Evolutionary conservation across 495 filamentous ascomycete species (phyloP).

Genomic region (Venustampulla echinocandica): DNA sequence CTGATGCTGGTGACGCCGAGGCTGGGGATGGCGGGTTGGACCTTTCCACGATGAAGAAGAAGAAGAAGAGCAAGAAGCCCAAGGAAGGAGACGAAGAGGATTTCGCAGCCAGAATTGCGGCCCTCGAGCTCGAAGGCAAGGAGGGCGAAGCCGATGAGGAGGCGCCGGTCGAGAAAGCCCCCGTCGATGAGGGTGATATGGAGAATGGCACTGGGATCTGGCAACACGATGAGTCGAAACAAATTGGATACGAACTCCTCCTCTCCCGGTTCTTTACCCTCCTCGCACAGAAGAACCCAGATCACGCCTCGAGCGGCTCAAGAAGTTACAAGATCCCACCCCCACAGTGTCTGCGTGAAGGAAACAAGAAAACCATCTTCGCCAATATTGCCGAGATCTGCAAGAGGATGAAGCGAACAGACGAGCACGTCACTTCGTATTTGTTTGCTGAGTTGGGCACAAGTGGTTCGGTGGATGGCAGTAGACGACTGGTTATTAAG

Average conservation of each 20-base stretch:
- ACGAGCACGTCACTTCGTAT: constrained; percentile 95
- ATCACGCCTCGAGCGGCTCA: constrained; percentile 75
- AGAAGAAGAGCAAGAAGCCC: constrained; percentile 86
- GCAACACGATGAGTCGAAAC: constrained; percentile 65
- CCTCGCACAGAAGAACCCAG: constrained; percentile 86
- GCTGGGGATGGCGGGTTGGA: constrained; percentile 53
- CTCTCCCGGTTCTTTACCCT: constrained; percentile 87
- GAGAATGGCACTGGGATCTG: constrained; percentile 91
- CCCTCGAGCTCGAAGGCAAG: constrained; percentile 73
- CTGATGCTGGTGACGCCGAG: constrained; percentile 44
- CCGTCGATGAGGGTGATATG: constrained; percentile 63
- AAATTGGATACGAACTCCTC: constrained; percentile 76
- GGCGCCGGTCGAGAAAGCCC: constrained; percentile 36
- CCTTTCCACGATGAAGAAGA: constrained; percentile 73
- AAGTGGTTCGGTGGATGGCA: constrained; percentile 86
- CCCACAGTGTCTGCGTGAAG: constrained; percentile 98
- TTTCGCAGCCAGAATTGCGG: constrained; percentile 50
- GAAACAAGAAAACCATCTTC: constrained; percentile 99
- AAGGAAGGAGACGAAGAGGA: constrained; percentile 53
- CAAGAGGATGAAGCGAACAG: constrained; percentile 86
- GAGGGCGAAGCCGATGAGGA: constrained; percentile 62
- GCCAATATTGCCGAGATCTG: constrained; percentile 89
- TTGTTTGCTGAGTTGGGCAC: constrained; percentile 97
- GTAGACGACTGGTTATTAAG: constrained; percentile 91
- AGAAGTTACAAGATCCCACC: constrained; percentile 98